These are phyloP conservation scores for Candolleomyces efflorescens DNA, from an alignment of 768 basidiomycete genomes.

Conservation along the genomic window DNA sequence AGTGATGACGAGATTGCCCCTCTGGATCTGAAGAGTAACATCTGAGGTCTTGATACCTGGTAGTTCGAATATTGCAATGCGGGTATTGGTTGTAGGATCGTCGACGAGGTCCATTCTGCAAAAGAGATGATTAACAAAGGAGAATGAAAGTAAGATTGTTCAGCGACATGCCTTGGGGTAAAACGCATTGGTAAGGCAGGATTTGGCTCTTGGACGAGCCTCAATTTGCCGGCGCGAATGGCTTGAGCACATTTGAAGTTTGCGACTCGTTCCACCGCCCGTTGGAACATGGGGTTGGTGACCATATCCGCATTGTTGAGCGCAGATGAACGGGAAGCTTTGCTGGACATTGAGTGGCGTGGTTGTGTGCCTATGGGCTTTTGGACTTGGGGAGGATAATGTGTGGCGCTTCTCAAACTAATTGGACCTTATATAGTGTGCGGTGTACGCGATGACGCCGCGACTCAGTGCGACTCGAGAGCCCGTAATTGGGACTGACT, in stretches of 20 bases:
- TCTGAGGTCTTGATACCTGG: constrained; percentile 38
- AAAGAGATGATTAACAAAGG: constrained; percentile 1
- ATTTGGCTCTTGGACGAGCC: constrained; percentile 14
- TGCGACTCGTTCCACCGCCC: constrained; percentile 21
- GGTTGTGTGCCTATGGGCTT: background rate
- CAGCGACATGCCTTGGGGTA: constrained; percentile 18
- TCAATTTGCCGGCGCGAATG: constrained; percentile 22
- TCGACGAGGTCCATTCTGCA: constrained; percentile 41
- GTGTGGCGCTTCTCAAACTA: too few species aligned
- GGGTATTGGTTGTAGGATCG: constrained; percentile 27
- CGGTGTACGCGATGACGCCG: too few species aligned
- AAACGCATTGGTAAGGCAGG: constrained; percentile 13
- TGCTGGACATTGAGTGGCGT: constrained; percentile 8
- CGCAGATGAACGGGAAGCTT: background rate
- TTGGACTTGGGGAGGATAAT: too few species aligned
- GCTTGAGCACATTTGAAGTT: constrained; percentile 19
- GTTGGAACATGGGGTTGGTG: constrained; percentile 3
- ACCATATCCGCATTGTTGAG: constrained; percentile 1
- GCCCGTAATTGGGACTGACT: too few species aligned
- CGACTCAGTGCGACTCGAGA: too few species aligned
- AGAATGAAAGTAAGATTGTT: background rate
- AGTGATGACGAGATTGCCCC: constrained; percentile 28
- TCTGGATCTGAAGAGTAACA: constrained; percentile 29
- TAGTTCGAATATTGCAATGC: constrained; percentile 38
- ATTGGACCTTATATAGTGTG: too few species aligned